These are phyloP conservation scores for Boletus fagicola DNA, from an alignment of 768 basidiomycete genomes.

Conservation along the genomic window DNA sequence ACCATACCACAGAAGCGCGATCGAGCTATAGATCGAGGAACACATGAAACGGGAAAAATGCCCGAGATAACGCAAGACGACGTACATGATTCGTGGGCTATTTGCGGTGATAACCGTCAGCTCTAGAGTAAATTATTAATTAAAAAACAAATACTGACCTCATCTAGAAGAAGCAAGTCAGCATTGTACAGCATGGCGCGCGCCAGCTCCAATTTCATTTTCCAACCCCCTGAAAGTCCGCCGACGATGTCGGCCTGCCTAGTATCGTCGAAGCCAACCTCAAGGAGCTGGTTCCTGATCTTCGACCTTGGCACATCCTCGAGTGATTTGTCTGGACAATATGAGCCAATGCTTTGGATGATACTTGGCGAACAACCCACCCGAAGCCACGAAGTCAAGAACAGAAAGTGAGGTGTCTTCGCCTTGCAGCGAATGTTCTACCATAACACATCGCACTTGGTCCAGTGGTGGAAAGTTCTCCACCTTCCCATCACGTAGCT, in stretches of 20 bases:
- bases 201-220: slow-evolving; percentile 97
- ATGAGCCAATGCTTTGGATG: slow-evolving; percentile 1
- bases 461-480: slow-evolving; percentile 94
- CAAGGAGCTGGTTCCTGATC: slow-evolving; percentile 75
- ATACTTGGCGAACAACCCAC: slow-evolving; percentile 39
- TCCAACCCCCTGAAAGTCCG: slow-evolving; percentile 95
- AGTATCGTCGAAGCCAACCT: slow-evolving; percentile 88
- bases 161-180: slow-evolving; percentile 80
- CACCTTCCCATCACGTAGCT: slow-evolving; percentile 90
- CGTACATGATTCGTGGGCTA: slow-evolving; percentile 90
- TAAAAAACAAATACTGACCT: slow-evolving; percentile 44
- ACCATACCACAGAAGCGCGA: slow-evolving; percentile 83
- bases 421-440: slow-evolving; percentile 94
- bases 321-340: slow-evolving; percentile 62
- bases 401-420: slow-evolving; percentile 83
- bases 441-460: slow-evolving; percentile 89
- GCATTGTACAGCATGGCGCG: slow-evolving; percentile 97
- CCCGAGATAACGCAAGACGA: slow-evolving; percentile 24
- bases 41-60: slow-evolving; percentile 13
- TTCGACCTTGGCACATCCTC: slow-evolving; percentile 58
- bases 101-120: slow-evolving; percentile 29
- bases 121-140: slow-evolving; percentile 22
- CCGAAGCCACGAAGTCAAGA: slow-evolving; percentile 86
- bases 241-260: slow-evolving; percentile 85
- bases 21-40: slow-evolving; percentile 55